Evolutionary conservation across 2,329 filamentous ascomycete genomes (phyloP).

Genomic region (Talaromyces sp.): DNA sequence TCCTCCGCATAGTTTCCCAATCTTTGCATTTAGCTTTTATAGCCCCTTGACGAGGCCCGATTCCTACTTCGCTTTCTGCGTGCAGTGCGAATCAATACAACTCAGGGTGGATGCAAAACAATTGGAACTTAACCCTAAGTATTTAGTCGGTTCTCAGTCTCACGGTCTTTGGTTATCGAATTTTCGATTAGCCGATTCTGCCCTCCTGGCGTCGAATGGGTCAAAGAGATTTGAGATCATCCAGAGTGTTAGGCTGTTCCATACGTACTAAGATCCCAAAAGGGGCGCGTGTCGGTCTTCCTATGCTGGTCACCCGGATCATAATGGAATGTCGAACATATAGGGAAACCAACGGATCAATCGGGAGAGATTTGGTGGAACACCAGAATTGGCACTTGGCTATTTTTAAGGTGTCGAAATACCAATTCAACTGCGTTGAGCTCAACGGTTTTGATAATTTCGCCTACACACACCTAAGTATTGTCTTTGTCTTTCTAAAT

Average conservation of each 20-base stretch:
- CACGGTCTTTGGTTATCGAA: conserved; percentile 67
- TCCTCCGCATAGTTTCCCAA: conserved; percentile 79
- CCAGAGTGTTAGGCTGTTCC: conserved; percentile 37
- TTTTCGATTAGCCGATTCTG: conserved; percentile 60
- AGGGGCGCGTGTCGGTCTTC: conserved; percentile 52
- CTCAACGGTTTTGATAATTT: conserved; percentile 29
- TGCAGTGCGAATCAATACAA: conserved; percentile 35
- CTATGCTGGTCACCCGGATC: conserved; percentile 59
- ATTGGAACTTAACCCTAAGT: conserved; percentile 98
- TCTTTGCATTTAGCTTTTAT: conserved; percentile 59
- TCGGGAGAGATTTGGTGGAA: conserved; percentile 51
- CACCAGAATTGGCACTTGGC: conserved; percentile 45
- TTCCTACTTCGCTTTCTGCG: conserved; percentile 26
- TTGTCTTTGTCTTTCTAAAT: conserved; percentile 29
- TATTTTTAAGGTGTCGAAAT: conserved; percentile 40
- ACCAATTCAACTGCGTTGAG: conserved; percentile 28
- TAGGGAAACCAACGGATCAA: conserved; percentile 31
- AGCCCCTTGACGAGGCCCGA: conserved; percentile 42
- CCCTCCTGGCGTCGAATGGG: conserved; percentile 31
- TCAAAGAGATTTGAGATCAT: conserved; percentile 42
- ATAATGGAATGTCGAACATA: conserved; percentile 54
- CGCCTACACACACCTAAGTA: conserved; percentile 47
- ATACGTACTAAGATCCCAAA: conserved; percentile 43
- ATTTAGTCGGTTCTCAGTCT: conserved; percentile 67
- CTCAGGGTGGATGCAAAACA: conserved; percentile 57